A percentile compares a stretch with the other conserved stretches of the same genome.
phyloP scores from a whole-genome alignment of 2,329 filamentous ascomycete species.

The Knufia fluminis region DNA sequence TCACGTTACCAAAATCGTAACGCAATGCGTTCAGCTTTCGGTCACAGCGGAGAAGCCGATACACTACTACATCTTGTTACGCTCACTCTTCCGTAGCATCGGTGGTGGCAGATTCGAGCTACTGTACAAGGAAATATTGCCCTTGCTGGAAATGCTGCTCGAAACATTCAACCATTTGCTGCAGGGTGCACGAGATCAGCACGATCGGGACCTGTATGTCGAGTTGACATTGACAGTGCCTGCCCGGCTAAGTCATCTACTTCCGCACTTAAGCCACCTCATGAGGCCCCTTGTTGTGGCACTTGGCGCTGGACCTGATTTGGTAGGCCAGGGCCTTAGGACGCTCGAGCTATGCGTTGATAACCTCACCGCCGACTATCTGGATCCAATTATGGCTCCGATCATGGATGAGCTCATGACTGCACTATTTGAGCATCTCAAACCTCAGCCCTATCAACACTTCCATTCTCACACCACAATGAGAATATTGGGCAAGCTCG shows the following conservation, averaged over 20 bases:
- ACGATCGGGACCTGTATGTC: conserved; percentile 90
- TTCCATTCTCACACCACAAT: conserved; percentile 97
- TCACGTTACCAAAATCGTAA: conserved; percentile 94
- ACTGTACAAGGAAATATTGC: conserved; percentile 94
- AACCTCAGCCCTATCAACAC: conserved; percentile 88
- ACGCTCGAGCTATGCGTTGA: conserved; percentile 96
- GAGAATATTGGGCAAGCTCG: conserved; percentile 91
- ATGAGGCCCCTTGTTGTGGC: conserved; percentile 98
- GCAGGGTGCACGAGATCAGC: conserved; percentile 77
- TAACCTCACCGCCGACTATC: conserved; percentile 92
- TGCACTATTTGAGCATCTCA: conserved; percentile 88
- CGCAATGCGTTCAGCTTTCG: conserved; percentile 90
- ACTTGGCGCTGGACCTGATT: conserved; percentile 77
- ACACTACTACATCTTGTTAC: conserved; percentile 92
- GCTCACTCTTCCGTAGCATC: conserved; percentile 91
- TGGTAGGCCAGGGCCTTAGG: conserved; percentile 86
- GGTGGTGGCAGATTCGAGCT: conserved; percentile 96
- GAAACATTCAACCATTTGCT: conserved; percentile 95
- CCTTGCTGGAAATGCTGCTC: conserved; percentile 90
- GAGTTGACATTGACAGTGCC: conserved; percentile 95
- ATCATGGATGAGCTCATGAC: conserved; percentile 99
- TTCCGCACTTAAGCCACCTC: conserved; percentile 89
- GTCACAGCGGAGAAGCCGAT: conserved; percentile 94
- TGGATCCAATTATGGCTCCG: conserved; percentile 97
- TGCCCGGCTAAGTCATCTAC: conserved; percentile 81